phyloP scores from a whole-genome alignment of 2,329 filamentous ascomycete species.

The Cadophora sp. region DNA sequence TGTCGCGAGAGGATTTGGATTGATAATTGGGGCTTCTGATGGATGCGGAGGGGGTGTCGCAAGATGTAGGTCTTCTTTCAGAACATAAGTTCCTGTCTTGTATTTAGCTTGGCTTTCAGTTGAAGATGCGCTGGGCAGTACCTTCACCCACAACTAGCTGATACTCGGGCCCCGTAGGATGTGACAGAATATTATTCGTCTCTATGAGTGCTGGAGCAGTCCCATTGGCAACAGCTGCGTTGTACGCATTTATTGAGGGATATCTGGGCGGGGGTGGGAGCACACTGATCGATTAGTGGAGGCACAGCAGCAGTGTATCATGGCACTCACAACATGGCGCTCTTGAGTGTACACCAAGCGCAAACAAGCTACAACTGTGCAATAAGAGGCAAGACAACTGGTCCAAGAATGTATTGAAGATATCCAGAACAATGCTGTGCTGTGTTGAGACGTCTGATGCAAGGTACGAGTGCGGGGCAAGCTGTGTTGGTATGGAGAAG shows the following conservation, averaged over 20 bases:
- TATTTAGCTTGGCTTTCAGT: constrained; percentile 26
- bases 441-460: constrained; percentile 26
- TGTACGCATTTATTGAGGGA: constrained; percentile 74
- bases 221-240: constrained; percentile 72
- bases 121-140: constrained; percentile 45
- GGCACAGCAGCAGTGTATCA: constrained; percentile 16
- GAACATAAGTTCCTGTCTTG: constrained; percentile 77
- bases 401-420: constrained; percentile 17
- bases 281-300: constrained; percentile 58
- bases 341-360: constrained; percentile 28
- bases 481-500: constrained; percentile 19
- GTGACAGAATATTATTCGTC: constrained; percentile 87
- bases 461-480: constrained; percentile 39
- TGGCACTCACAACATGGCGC: constrained; percentile 43
- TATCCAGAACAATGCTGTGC: constrained; percentile 5
- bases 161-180: constrained; percentile 82
- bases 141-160: constrained; percentile 95
- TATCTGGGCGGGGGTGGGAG: constrained; percentile 87
- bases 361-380: constrained; percentile 52
- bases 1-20: constrained; percentile 90
- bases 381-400: neutral
- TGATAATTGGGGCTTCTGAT: constrained; percentile 85
- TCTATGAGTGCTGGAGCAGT: constrained; percentile 81
- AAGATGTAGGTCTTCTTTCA: constrained; percentile 90
- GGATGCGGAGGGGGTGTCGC: constrained; percentile 95